phyloP scores from a whole-genome alignment of 495 filamentous ascomycete genomes.

The Cryomyces minteri region DNA sequence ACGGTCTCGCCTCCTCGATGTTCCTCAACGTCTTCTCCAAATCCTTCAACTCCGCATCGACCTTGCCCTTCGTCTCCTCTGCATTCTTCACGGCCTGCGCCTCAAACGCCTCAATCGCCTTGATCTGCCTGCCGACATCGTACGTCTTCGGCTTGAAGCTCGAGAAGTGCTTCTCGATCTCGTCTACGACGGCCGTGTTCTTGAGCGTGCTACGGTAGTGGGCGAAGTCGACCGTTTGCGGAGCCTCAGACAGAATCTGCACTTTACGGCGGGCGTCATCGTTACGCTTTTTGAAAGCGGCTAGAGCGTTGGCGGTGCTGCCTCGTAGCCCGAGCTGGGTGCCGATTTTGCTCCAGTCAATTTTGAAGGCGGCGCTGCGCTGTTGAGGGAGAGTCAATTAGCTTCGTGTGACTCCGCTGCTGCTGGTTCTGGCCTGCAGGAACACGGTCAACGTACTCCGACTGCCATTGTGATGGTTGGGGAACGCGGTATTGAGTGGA shows the following conservation, averaged over 20 bases:
- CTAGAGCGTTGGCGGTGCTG: conserved; percentile 73
- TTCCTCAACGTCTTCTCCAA: conserved; percentile 87
- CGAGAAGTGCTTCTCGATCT: conserved; percentile 88
- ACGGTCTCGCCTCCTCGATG: conserved; percentile 89
- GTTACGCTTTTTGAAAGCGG: conserved; percentile 98
- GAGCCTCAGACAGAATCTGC: conserved; percentile 52
- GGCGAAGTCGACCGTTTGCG: conserved; percentile 76
- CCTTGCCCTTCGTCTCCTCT: conserved; percentile 83
- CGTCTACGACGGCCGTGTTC: conserved; percentile 84
- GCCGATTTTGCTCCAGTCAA: conserved; percentile 92
- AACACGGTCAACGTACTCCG: conserved; percentile 46
- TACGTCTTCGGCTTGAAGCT: conserved; percentile 80
- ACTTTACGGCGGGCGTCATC: conserved; percentile 95
- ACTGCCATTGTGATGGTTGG: conserved; percentile 58
- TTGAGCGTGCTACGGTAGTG: conserved; percentile 83
- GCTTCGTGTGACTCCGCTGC: background rate
- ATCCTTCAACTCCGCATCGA: conserved; percentile 82
- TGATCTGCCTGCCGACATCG: conserved; percentile 79
- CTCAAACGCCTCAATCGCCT: conserved; percentile 97
- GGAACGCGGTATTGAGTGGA: conserved; percentile 26
- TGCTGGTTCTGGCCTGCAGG: background rate
- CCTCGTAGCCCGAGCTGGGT: conserved; percentile 89
- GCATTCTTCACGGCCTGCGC: conserved; percentile 92
- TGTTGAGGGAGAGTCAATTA: conserved; percentile 25
- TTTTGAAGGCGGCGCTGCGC: conserved; percentile 96